Evolutionary conservation across 1,284 basidiomycete genomes (phyloP), one percentile per base, ranked within the genome.

Genomic region (Grifola frondosa): DNA sequence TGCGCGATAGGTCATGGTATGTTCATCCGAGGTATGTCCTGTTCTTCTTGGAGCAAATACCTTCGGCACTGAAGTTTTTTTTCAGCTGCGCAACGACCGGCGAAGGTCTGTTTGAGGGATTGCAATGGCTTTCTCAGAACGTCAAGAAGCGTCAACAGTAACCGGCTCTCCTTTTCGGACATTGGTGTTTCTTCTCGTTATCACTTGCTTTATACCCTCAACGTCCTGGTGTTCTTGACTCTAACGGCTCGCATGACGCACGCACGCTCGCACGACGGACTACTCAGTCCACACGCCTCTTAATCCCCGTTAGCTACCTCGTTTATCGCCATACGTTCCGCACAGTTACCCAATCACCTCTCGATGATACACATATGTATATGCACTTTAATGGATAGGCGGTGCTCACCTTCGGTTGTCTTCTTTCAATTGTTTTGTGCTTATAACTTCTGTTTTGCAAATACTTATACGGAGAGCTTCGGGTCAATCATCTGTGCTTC

Each of bases 1-100:
- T 99, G 93, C 84, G 92, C 50, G 95, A 98, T 63, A 79, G 97
- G 53, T 93, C 91, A 65, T 99, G 97, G 97, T 99, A 97, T 76
- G 94, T 97, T 33, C 94, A 97, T 70, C 95, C 95, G 40, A 95
- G 92, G 91, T 93, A 66, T 47, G 84, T 50, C 16, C 25, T 30
- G 6, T 35, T 17, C 1, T 30, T 19, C 23, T 21, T 13, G 2
- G 16, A 11, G 12, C 22, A 16, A 30, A 15, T 9, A 17, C 16
- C 17, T 13, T 1, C 23, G 8, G 10, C 20, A 15, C 43, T 52
- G 16, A 54, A 17, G 15, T 21, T 57, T 32, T n/a, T n/a, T 21
- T 46, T 4, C 50, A 95, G 91, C 69, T 95, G 92, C 62, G 92
- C 92, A n/a, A 94, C 91, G 15, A 94, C 91, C 15, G 94, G 94